phyloP scores from a whole-genome alignment of 1,284 basidiomycete species.

The Laetiporus sulphureus region DNA sequence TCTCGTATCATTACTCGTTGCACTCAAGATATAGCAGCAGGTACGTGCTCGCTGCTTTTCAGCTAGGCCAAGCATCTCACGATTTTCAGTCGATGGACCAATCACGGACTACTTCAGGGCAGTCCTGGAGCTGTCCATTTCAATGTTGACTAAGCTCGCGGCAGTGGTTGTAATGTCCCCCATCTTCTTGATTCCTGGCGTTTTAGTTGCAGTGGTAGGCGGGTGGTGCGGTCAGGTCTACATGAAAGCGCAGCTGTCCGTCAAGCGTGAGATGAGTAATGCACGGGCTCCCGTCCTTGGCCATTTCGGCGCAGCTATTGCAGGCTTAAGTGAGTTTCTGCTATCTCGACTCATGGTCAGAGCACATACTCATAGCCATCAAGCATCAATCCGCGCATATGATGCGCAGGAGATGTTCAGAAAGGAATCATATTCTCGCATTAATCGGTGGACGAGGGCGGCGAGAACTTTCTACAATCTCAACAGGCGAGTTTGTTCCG shows the following conservation, averaged over 20 bases:
- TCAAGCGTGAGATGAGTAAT: slow-evolving; percentile 67
- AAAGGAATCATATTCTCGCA: slow-evolving; percentile 36
- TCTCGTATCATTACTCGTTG: slow-evolving; percentile 53
- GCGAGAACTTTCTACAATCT: slow-evolving; percentile 48
- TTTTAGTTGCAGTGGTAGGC: slow-evolving; percentile 34
- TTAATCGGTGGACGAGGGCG: slow-evolving; percentile 41
- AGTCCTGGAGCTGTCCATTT: slow-evolving; percentile 19
- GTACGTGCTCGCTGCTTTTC: slow-evolving; percentile 16
- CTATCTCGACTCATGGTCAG: neutral
- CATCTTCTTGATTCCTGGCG: slow-evolving; percentile 29
- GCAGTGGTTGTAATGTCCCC: slow-evolving; percentile 39
- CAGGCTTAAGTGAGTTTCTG: slow-evolving; percentile 45
- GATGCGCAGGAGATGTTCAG: slow-evolving; percentile 44
- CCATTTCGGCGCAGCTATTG: slow-evolving; percentile 60
- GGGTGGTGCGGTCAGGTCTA: slow-evolving; percentile 40
- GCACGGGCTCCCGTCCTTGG: slow-evolving; percentile 56
- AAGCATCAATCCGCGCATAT: slow-evolving; percentile 60
- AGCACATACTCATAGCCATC: slow-evolving; percentile 15
- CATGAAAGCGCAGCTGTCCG: slow-evolving; percentile 66
- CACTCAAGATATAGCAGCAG: slow-evolving; percentile 48
- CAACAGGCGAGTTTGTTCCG: slow-evolving; percentile 34
- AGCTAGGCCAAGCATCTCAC: no score
- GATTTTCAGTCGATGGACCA: slow-evolving; percentile 22
- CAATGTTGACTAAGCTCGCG: slow-evolving; percentile 32
- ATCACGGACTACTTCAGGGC: slow-evolving; percentile 22